Evolutionary conservation across 2,329 filamentous ascomycete species (phyloP).

Genomic region (Sarocladiaceae sp.): DNA sequence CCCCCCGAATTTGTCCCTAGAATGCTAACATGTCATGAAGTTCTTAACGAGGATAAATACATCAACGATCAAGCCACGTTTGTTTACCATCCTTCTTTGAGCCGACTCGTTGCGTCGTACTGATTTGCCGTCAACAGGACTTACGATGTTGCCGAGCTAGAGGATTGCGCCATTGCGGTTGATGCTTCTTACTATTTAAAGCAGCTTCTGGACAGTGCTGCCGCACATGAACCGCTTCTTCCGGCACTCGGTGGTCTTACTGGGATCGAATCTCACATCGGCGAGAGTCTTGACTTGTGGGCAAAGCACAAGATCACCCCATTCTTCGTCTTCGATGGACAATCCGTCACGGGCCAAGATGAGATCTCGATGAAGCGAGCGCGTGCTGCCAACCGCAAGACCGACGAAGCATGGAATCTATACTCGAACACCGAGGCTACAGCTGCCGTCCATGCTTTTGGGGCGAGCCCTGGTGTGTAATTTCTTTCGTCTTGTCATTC

Average conservation of each 20-base stretch:
- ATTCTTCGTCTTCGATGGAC: conserved; percentile 88
- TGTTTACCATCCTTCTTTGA: conserved; percentile 10
- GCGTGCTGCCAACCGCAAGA: conserved; percentile 63
- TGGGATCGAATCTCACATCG: conserved; percentile 70
- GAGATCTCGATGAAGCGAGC: conserved; percentile 62
- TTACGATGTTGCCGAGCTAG: conserved; percentile 64
- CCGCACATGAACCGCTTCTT: conserved; percentile 80
- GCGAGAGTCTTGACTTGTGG: conserved; percentile 71
- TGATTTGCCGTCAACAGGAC: conserved; percentile 34
- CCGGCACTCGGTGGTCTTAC: conserved; percentile 87
- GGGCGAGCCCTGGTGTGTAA: conserved; percentile 62
- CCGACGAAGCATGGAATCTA: conserved; percentile 77
- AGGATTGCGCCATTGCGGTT: conserved; percentile 73
- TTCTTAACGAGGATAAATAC: conserved; percentile 34
- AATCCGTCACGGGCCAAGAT: conserved; percentile 73
- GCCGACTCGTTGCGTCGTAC: background rate
- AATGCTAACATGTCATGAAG: conserved; percentile 17
- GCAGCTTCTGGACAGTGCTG: conserved; percentile 65
- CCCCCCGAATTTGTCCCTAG: too few species aligned
- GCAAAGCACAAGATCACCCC: conserved; percentile 67
- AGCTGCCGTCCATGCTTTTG: conserved; percentile 82
- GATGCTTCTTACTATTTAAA: conserved; percentile 88
- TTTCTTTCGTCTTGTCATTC: too few species aligned
- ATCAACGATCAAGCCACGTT: conserved; percentile 31
- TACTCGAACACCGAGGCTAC: conserved; percentile 80